These are phyloP conservation scores for Glutinoglossum americanum DNA, from an alignment of 495 filamentous ascomycete genomes.

Conservation along the genomic window DNA sequence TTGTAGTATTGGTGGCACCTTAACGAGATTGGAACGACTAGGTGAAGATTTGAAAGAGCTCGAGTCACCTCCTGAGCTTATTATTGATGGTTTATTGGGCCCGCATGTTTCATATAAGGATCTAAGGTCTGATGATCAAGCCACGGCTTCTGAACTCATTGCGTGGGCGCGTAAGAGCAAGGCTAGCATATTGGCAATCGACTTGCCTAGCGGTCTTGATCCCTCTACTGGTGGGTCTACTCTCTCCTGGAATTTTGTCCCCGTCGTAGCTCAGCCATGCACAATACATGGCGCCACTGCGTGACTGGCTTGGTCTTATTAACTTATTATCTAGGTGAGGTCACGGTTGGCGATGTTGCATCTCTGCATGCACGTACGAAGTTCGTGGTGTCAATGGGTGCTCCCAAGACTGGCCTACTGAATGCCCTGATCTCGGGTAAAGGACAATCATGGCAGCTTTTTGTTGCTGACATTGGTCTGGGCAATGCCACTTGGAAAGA, in stretches of 20 bases:
- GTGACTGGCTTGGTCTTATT: background rate
- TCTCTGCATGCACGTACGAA: conserved; percentile 51
- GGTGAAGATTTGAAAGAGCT: conserved; percentile 29
- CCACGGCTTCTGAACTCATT: conserved; percentile 60
- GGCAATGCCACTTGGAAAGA: conserved; percentile 66
- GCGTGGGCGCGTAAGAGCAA: conserved; percentile 72
- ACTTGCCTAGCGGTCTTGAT: conserved; percentile 71
- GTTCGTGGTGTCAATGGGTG: conserved; percentile 61
- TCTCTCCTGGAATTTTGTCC: conserved; percentile 4
- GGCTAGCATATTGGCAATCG: conserved; percentile 56
- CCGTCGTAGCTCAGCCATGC: background rate
- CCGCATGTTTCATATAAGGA: conserved; percentile 70
- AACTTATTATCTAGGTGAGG: conserved; percentile 18
- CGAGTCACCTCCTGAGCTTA: conserved; percentile 47
- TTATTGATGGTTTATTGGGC: conserved; percentile 75
- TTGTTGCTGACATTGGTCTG: conserved; percentile 71
- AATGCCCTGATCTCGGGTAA: conserved; percentile 41
- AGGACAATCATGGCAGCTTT: conserved; percentile 42
- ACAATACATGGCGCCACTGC: background rate
- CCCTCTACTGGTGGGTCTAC: conserved; percentile 44
- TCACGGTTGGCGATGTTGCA: conserved; percentile 39
- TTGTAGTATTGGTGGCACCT: conserved; percentile 50
- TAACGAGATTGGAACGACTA: conserved; percentile 34
- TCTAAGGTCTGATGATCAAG: conserved; percentile 59
- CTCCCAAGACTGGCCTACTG: conserved; percentile 63